Percentiles rank a stretch among this genome's conserved stretches.
Evolutionary conservation across 352 stramenopile genomes (phyloP).

Genomic region (Ophiocytium majus): DNA sequence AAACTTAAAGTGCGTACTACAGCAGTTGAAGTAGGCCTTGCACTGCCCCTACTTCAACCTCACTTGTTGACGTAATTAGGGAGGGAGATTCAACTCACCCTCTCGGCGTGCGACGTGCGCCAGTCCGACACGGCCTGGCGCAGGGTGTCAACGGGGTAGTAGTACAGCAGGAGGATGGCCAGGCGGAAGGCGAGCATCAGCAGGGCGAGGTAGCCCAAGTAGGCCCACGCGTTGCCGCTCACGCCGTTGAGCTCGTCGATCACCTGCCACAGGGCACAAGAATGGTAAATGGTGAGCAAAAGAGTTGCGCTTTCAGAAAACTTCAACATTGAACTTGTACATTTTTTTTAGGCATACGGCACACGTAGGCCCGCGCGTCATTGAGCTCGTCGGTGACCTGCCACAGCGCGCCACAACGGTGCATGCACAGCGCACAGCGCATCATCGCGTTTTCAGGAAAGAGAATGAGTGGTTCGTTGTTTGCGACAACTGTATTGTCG

Average conservation of each 20-base stretch:
- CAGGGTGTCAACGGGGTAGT: conserved; percentile 31
- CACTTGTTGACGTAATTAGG: no score
- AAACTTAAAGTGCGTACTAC: no score
- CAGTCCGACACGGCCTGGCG: neutral
- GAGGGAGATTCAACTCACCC: no score
- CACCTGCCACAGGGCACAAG: neutral
- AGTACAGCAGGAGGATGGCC: conserved; percentile 42
- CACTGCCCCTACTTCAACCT: no score
- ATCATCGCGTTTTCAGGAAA: neutral
- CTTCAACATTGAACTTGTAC: no score
- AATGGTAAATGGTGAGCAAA: neutral
- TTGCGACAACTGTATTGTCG: neutral
- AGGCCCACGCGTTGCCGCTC: conserved; percentile 23
- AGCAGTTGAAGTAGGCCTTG: no score
- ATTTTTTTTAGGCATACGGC: neutral
- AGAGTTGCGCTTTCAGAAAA: neutral
- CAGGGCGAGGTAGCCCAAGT: conserved; percentile 34
- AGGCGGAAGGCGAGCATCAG: conserved; percentile 44
- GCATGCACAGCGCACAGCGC: neutral
- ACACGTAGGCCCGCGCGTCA: neutral
- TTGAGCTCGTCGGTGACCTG: neutral
- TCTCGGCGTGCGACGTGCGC: neutral
- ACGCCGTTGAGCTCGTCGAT: neutral
- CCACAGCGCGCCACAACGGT: neutral
- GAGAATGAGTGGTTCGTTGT: neutral